phyloP scores from a whole-genome alignment of 345 rosid species.

The Rhodamnia argentea region DNA sequence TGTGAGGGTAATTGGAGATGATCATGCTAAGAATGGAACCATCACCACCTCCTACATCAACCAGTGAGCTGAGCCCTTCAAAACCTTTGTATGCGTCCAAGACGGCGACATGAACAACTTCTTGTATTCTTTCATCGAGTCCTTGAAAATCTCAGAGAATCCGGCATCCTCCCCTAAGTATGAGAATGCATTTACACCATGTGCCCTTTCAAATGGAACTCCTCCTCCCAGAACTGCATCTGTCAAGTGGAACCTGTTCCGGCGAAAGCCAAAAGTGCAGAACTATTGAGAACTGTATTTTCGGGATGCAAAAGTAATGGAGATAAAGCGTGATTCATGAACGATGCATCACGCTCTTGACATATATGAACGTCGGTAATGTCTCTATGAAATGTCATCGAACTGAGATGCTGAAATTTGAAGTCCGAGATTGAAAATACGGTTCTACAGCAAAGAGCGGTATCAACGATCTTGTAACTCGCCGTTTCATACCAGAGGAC shows the following conservation, averaged over 20 bases:
- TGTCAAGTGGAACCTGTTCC: constrained; percentile 24
- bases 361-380: no score
- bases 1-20: constrained; percentile 24
- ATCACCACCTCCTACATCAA: constrained; percentile 51
- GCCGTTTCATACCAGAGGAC: background rate
- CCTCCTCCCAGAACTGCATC: constrained; percentile 34
- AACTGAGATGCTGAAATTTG: background rate
- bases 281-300: background rate
- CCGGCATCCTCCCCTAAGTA: constrained; percentile 21
- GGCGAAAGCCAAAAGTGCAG: no score
- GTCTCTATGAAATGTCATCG: background rate
- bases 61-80: constrained; percentile 21
- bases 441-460: background rate
- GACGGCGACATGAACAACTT: constrained; percentile 20
- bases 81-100: constrained; percentile 30
- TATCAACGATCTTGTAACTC: background rate
- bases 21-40: constrained; percentile 39
- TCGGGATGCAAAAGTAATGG: background rate
- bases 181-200: constrained; percentile 13
- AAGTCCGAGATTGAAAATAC: background rate
- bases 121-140: constrained; percentile 29
- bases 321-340: background rate
- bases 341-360: background rate
- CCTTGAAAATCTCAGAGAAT: constrained; percentile 17
- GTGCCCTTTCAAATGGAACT: constrained; percentile 22